Percentiles rank a stretch among this genome's conserved stretches.
Conservation (phyloP, 2,329 filamentous ascomycete species). For the Colletotrichum neosansevieriae region DNA sequence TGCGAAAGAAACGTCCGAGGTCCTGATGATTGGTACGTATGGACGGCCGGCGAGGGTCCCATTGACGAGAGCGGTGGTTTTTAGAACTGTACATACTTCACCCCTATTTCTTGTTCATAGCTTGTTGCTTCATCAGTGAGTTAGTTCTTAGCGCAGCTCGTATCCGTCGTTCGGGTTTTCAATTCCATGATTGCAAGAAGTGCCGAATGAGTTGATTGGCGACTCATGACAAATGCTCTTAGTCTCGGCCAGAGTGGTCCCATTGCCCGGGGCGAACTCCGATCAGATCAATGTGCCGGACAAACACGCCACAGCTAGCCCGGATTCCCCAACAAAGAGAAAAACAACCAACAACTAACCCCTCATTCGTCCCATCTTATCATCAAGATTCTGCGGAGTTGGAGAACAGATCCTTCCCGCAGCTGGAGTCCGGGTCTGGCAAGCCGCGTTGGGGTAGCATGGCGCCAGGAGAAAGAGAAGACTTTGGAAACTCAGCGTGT, state of each 20-base stretch:
- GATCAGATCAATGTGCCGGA: neutral
- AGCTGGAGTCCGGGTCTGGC: neutral
- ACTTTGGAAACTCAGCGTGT: neutral
- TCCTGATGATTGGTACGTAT: neutral
- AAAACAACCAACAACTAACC: neutral
- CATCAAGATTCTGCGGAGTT: neutral
- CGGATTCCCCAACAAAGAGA: neutral
- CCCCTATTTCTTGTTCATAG: constrained; percentile 3
- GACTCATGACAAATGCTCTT: neutral
- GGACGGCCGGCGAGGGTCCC: accelerated
- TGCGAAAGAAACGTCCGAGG: neutral
- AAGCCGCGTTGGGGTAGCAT: neutral
- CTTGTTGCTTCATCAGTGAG: neutral
- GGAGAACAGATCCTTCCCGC: neutral
- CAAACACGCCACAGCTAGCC: constrained; percentile 4
- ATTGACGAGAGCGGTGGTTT: neutral
- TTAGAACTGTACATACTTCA: neutral
- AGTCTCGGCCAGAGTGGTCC: too few relatives aligned
- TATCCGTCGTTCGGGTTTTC: neutral
- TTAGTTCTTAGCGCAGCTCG: neutral
- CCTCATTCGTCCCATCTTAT: neutral
- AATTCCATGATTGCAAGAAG: neutral
- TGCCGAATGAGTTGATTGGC: too few relatives aligned
- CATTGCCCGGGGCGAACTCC: neutral
- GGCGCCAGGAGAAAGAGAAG: neutral